Conservation (phyloP, 352 stramenopile species). For the Blastocystis hominis region DNA sequence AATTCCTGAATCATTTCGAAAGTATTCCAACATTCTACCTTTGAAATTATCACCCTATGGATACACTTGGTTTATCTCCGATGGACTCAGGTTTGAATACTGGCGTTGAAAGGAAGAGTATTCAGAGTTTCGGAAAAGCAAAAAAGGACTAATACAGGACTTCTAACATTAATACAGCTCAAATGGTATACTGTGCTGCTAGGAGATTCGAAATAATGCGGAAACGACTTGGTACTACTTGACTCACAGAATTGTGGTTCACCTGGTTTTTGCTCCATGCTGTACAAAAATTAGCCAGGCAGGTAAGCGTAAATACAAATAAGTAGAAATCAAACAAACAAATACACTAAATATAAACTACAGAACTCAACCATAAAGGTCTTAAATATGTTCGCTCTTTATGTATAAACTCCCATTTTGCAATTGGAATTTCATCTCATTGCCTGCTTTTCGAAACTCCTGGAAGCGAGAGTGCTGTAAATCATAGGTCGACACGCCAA, state of each 20-base stretch:
- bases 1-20: slow-evolving; percentile 17
- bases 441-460: slow-evolving; percentile 1
- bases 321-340: background rate
- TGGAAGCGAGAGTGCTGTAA: background rate
- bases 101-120: background rate
- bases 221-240: background rate
- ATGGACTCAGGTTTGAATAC: background rate
- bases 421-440: slow-evolving; percentile 32
- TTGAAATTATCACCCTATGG: background rate
- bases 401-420: slow-evolving; percentile 5
- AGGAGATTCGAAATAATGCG: background rate
- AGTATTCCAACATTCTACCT: slow-evolving; percentile 46
- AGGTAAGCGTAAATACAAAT: background rate
- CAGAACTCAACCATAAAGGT: background rate
- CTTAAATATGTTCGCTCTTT: background rate
- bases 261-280: background rate
- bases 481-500: slow-evolving; percentile 4
- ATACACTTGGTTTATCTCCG: slow-evolving; percentile 31
- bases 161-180: background rate
- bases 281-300: background rate
- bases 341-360: background rate
- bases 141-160: background rate
- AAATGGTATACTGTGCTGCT: background rate
- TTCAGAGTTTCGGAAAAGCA: slow-evolving; percentile 41
- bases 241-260: background rate